Conservation (phyloP, 257 asterid genomes). For the Solanum dulcamara region DNA sequence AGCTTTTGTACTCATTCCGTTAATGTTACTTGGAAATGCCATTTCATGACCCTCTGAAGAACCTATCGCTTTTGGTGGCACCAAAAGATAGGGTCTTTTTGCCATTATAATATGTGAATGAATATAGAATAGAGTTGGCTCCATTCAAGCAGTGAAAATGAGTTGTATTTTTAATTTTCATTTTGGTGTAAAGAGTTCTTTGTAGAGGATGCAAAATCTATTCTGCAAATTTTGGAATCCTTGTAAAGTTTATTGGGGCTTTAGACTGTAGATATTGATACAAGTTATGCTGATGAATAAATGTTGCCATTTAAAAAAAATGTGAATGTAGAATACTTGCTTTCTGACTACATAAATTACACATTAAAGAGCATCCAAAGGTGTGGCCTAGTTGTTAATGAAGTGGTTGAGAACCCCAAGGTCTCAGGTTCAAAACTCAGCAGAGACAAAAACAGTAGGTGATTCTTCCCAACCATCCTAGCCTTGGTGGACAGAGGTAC, state of each 20-base stretch:
- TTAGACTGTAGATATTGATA: background rate
- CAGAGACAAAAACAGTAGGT: no score
- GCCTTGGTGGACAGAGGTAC: no score
- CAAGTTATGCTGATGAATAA: background rate
- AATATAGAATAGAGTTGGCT: background rate
- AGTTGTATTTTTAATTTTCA: background rate
- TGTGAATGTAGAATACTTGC: background rate
- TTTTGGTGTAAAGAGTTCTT: background rate
- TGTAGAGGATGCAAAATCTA: background rate
- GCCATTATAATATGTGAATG: background rate
- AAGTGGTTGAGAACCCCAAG: no score
- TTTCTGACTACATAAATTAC: background rate
- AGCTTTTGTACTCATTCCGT: background rate
- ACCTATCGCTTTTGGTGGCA: background rate
- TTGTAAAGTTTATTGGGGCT: background rate
- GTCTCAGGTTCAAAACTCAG: no score
- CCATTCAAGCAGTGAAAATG: background rate
- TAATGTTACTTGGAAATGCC: background rate
- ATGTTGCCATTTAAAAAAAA: background rate
- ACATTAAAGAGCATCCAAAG: no score
- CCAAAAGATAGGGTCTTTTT: background rate
- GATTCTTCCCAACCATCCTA: no score
- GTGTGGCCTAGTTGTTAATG: no score
- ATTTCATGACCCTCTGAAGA: background rate
- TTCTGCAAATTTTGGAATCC: background rate